phyloP scores from a whole-genome alignment of 495 filamentous ascomycete species.

The Daldinia caldariorum region DNA sequence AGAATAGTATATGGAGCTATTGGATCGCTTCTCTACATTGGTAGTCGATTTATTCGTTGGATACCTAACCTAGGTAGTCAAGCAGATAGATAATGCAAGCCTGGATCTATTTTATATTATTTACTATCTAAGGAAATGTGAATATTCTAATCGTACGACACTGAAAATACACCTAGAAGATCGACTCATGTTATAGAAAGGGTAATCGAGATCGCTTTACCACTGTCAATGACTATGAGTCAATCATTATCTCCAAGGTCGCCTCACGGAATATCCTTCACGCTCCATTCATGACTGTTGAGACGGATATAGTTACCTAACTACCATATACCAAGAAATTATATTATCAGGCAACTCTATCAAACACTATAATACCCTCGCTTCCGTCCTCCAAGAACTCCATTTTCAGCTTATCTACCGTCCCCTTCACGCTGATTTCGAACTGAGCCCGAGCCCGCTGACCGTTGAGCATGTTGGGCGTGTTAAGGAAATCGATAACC shows the following conservation, averaged over 20 bases:
- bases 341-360: conserved; percentile 33
- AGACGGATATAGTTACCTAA: no score
- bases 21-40: no score
- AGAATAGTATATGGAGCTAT: background rate
- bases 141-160: no score
- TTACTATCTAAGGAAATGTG: no score
- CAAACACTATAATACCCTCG: conserved; percentile 43
- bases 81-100: background rate
- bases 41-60: no score
- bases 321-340: no score
- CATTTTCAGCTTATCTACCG: conserved; percentile 47
- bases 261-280: no score
- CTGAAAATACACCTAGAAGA: no score
- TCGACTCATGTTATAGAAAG: no score
- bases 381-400: conserved; percentile 48
- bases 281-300: background rate
- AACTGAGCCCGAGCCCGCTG: conserved; percentile 52
- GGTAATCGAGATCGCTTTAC: no score
- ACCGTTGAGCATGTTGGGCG: conserved; percentile 30
- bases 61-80: background rate
- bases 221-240: no score
- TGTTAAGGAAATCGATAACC: conserved; percentile 35
- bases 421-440: conserved; percentile 49
- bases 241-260: background rate
- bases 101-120: no score